Evolutionary conservation across 1,139 yeast genomes (phyloP), one percentile per base, ranked within the genome.

Genomic region (Magnusiomyces tetraspermus): DNA sequence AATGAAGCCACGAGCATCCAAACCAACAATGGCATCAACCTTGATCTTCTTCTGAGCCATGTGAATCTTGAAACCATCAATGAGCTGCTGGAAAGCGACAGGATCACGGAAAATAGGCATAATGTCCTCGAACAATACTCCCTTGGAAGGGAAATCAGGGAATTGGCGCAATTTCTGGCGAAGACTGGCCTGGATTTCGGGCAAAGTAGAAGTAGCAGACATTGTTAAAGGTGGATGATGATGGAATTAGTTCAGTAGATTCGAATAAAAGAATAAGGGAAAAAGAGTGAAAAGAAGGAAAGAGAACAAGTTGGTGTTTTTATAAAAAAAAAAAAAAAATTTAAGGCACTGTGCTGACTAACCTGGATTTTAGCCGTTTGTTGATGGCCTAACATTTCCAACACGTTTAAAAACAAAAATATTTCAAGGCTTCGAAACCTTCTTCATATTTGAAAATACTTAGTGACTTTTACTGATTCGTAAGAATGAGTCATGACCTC

Each of bases 1-100:
- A 57, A 92, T 76, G 69, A 92, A 92, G 1, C 99, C 99, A 70
- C 99, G 84, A 53, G 97, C 87, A 71, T 92, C 99, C 60, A 94
- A 78, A 44, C 97, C 99, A 52, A 92, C 89, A 59, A 92, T 78
- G 66, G 85, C 92, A 66, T 92, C 97, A 56, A 90, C 79, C 63
- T 86, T 82, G 55, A 72, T 71, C 15, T 24, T 46, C 50, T 75
- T 70, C 59, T 77, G 78, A 54, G 80, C 81, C 58, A 92, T 67
- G 65, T 86, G 95, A 57, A 80, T 68, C 71, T 83, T 81, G 73
- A 90, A 85, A 21, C 96, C 96, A 60, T 79, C 80, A 47, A 92
- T 74, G 60, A 92, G 76, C 63, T 85, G 83, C 64, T 83, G 83
- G 77, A 92, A 92, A 54, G 86, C 73, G 50, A 72, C 76, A 51